These are phyloP conservation scores for Claviceps sp. DNA, from an alignment of 2,329 filamentous ascomycete species.

Conservation along the genomic window DNA sequence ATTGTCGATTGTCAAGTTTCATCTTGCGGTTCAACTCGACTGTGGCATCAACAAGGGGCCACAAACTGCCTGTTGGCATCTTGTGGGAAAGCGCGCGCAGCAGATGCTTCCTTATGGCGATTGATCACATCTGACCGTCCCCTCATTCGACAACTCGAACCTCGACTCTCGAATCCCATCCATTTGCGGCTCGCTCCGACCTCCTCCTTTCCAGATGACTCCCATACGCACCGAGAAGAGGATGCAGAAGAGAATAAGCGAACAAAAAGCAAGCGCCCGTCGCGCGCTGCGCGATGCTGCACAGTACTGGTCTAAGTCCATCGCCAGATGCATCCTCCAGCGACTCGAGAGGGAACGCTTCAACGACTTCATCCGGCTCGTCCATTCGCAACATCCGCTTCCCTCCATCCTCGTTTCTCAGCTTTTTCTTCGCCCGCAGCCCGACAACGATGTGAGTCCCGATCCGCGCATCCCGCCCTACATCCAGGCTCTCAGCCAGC, in stretches of 20 bases:
- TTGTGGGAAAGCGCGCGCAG: not conserved
- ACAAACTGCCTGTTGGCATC: not conserved
- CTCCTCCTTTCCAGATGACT: not conserved
- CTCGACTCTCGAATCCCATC: not conserved
- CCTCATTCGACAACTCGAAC: not conserved
- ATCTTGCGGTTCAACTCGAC: not conserved
- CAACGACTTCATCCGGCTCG: conserved; percentile 33
- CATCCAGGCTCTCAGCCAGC: conserved; percentile 39
- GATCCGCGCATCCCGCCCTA: conserved; percentile 49
- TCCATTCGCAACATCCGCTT: conserved; percentile 38
- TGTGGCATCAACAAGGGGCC: not conserved
- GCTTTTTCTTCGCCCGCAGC: conserved; percentile 42
- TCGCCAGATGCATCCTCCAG: conserved; percentile 33
- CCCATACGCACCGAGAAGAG: not conserved
- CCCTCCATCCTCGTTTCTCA: conserved; percentile 39
- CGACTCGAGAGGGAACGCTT: conserved; percentile 43
- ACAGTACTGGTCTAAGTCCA: conserved; percentile 36
- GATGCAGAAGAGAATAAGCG: conserved; percentile 15
- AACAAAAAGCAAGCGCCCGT: conserved; percentile 8
- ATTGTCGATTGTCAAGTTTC: not conserved
- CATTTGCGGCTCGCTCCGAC: not conserved
- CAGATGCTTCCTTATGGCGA: conserved; percentile 1
- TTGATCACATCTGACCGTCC: conserved; percentile 1
- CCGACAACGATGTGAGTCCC: conserved; percentile 33
- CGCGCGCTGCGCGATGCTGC: conserved; percentile 16